Evolutionary conservation across 2,329 filamentous ascomycete genomes (phyloP).

Genomic region (Scedosporium boydii): DNA sequence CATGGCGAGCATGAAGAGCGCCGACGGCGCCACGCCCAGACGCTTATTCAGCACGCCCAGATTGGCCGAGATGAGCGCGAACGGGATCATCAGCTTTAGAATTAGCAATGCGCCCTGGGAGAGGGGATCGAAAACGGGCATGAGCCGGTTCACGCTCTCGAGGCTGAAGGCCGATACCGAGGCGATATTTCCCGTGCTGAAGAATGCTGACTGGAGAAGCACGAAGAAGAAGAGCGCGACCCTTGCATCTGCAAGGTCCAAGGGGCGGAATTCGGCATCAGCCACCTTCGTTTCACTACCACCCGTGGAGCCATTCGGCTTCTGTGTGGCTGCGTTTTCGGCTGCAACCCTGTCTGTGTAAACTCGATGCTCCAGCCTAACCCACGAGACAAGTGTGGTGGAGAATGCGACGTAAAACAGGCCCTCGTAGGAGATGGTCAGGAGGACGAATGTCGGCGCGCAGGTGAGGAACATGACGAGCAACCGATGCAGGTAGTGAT

Average conservation of each 20-base stretch:
- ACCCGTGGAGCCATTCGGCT: background rate
- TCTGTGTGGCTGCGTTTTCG: background rate
- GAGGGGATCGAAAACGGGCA: slow-evolving; percentile 91
- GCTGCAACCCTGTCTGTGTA: slow-evolving; percentile 13
- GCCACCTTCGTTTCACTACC: slow-evolving; percentile 9
- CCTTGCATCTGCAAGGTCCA: slow-evolving; percentile 75
- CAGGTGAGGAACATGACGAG: slow-evolving; percentile 87
- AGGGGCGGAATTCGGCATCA: slow-evolving; percentile 43
- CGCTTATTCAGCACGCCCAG: slow-evolving; percentile 85
- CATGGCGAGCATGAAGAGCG: slow-evolving; percentile 92
- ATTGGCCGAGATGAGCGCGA: slow-evolving; percentile 84
- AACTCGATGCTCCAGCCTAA: slow-evolving; percentile 77
- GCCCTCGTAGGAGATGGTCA: slow-evolving; percentile 95
- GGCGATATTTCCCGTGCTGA: slow-evolving; percentile 92
- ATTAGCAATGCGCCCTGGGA: slow-evolving; percentile 79
- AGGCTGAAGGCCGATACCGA: slow-evolving; percentile 89
- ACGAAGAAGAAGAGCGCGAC: slow-evolving; percentile 93
- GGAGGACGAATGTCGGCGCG: slow-evolving; percentile 85
- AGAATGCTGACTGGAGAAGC: slow-evolving; percentile 90
- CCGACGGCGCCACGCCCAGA: slow-evolving; percentile 75
- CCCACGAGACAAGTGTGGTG: slow-evolving; percentile 75
- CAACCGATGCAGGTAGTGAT: slow-evolving; percentile 82
- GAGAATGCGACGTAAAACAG: slow-evolving; percentile 92
- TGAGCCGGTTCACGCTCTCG: slow-evolving; percentile 76
- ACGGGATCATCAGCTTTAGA: slow-evolving; percentile 86